phyloP scores from a whole-genome alignment of 495 filamentous ascomycete species.

The Symbiotaphrina buchneri region DNA sequence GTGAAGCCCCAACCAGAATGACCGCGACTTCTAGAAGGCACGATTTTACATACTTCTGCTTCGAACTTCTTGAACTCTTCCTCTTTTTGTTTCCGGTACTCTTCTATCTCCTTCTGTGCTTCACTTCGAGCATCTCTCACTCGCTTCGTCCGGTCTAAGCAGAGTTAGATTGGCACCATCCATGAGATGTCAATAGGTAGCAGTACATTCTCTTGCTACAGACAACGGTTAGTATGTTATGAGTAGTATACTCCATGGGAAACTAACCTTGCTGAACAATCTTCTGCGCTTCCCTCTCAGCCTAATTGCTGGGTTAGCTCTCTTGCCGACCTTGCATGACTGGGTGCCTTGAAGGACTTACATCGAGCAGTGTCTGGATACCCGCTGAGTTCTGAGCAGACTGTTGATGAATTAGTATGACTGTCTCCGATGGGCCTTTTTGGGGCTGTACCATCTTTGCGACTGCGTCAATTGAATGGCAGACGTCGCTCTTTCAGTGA shows the following conservation, averaged over 20 bases:
- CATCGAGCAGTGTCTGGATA: conserved; percentile 96
- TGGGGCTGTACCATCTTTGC: too few species aligned
- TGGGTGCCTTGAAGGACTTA: conserved; percentile 23
- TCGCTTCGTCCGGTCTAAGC: conserved; percentile 77
- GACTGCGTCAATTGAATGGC: too few species aligned
- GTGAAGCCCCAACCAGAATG: not conserved
- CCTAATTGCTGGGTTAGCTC: conserved; percentile 27
- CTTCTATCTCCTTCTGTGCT: conserved; percentile 95
- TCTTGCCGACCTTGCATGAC: not conserved
- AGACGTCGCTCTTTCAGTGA: too few species aligned
- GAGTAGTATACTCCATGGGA: not conserved
- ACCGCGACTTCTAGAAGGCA: not conserved
- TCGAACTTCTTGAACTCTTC: conserved; percentile 91
- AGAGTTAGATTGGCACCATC: conserved; percentile 1
- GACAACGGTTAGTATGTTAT: conserved; percentile 14
- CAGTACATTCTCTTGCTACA: conserved; percentile 50
- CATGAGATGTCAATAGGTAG: not conserved
- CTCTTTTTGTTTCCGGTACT: conserved; percentile 77
- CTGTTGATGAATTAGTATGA: conserved; percentile 18
- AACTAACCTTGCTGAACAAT: conserved; percentile 81
- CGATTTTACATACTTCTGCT: conserved; percentile 54
- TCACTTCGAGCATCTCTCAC: conserved; percentile 89
- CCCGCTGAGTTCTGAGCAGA: conserved; percentile 95
- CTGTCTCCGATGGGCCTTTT: too few species aligned
- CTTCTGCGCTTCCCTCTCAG: conserved; percentile 96